Evolutionary conservation across 2,329 filamentous ascomycete genomes (phyloP), one percentile per base, ranked within the genome.

Genomic region (Huntiella decipiens): DNA sequence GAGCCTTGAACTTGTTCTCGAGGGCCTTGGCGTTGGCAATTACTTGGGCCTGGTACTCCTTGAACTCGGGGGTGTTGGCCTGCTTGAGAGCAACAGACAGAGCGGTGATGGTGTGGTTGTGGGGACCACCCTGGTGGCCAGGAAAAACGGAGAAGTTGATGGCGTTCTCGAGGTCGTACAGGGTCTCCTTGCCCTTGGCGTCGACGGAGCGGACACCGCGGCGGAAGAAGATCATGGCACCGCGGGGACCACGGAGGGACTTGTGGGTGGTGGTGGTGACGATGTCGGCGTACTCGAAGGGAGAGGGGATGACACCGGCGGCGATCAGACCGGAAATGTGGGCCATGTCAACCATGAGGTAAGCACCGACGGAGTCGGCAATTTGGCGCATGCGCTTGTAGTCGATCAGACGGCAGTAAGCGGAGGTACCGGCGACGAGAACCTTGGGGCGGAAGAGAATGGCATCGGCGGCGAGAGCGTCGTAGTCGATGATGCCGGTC

Each of bases 241-340:
- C 91, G 58, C 91, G 79, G 34, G 91, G 91, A 34, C 91, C 91
- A 59, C 91, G 82, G 52, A 98, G 74, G 50, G 85, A 93, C 71
- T 98, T 98, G 73, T 98, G 91, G 51, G 85, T 95, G 34, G 91
- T 98, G 16, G 91, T 98, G 41, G 91, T 98, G 53, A 98, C 91
- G 50, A 98, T 80, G 61, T 98, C 91, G 53, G 86, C 82, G 62
- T 82, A 79, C 53, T 74, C 73, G 64, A 96, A 98, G 43, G 91
- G 91, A 50, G 82, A 81, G 38, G 86, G 85, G 53, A 95, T 77
- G 46, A 94, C 87, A 57, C 86, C 86, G 54, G 85, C 88, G 38
- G 91, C 87, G 44, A 98, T 77, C 52, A 98, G 69, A 53, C 91
- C 91, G 7, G 88, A 96, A 54, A 98, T 92, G 59, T 98, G 91